Evolutionary conservation across 768 basidiomycete species (phyloP).

Genomic region (Serendipita vermifera): DNA sequence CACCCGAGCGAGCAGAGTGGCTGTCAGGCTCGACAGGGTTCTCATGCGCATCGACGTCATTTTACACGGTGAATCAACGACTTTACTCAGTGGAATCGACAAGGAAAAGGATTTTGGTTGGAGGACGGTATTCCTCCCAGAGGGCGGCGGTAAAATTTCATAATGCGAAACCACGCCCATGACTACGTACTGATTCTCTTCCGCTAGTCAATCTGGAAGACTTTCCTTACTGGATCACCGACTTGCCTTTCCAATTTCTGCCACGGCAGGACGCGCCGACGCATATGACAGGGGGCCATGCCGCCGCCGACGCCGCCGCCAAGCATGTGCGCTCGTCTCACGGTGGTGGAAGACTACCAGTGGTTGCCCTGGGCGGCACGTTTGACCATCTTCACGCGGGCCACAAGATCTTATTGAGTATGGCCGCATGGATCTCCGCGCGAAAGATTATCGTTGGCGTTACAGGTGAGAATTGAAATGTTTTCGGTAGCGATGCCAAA

Average conservation of each 20-base stretch:
- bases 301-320: too few species aligned
- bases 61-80: constrained; percentile 43
- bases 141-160: background rate
- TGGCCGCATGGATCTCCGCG: constrained; percentile 71
- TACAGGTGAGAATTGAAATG: constrained; percentile 38
- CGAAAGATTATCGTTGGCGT: constrained; percentile 82
- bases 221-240: background rate
- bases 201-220: background rate
- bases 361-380: constrained; percentile 85
- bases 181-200: background rate
- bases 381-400: constrained; percentile 97
- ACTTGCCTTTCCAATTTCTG: background rate
- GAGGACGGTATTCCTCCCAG: constrained; percentile 29
- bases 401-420: constrained; percentile 91
- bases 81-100: constrained; percentile 28
- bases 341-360: too few species aligned
- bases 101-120: constrained; percentile 24
- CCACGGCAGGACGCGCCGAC: too few species aligned
- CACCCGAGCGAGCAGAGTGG: constrained; percentile 67
- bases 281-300: too few species aligned
- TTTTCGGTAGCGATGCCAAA: constrained; percentile 16
- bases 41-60: constrained; percentile 69
- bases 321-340: too few species aligned
- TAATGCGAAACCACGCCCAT: constrained; percentile 9
- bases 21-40: constrained; percentile 51